A percentile compares a stretch with the other conserved stretches of the same genome.
phyloP scores from a whole-genome alignment of 495 filamentous ascomycete species.

The Apiosordaria backusii region DNA sequence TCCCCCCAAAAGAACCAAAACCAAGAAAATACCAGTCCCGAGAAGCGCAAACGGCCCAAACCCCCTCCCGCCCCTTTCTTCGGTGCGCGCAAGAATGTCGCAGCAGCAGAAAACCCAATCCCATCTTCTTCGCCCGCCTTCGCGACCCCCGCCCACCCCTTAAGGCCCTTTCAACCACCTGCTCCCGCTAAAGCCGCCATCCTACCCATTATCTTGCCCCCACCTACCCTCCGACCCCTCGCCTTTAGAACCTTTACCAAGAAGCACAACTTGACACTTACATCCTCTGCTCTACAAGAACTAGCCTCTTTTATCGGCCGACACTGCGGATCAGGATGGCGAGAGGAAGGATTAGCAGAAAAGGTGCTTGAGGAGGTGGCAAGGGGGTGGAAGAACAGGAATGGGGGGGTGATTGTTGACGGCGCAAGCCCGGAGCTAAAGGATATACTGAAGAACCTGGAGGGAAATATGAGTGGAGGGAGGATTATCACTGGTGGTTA shows the following conservation, averaged over 20 bases:
- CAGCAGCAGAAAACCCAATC: constrained; percentile 47
- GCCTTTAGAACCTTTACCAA: constrained; percentile 96
- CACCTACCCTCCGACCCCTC: constrained; percentile 79
- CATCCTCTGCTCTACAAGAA: constrained; percentile 76
- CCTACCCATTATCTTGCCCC: constrained; percentile 82
- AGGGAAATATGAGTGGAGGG: constrained; percentile 80
- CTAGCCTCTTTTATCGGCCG: constrained; percentile 86
- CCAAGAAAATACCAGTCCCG: constrained; percentile 1
- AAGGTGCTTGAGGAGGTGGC: constrained; percentile 89
- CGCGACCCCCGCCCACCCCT: constrained; percentile 73
- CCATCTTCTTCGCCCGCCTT: constrained; percentile 90
- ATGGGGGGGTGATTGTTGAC: constrained; percentile 84
- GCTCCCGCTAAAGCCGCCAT: constrained; percentile 65
- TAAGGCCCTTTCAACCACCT: constrained; percentile 53
- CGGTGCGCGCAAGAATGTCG: constrained; percentile 33
- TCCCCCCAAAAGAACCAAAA: constrained; percentile 28
- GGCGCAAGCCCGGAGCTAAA: constrained; percentile 73
- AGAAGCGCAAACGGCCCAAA: constrained; percentile 22
- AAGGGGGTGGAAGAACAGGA: constrained; percentile 79
- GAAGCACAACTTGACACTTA: constrained; percentile 93
- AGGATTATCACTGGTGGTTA: constrained; percentile 50
- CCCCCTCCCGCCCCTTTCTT: constrained; percentile 38
- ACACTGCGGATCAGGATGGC: constrained; percentile 93
- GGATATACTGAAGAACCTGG: constrained; percentile 73
- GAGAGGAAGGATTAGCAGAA: constrained; percentile 90